A percentile compares a stretch with the other conserved stretches of the same genome.
These are phyloP conservation scores for Phytophthora chlamydospora DNA, from an alignment of 352 stramenopile genomes.

Conservation along the genomic window DNA sequence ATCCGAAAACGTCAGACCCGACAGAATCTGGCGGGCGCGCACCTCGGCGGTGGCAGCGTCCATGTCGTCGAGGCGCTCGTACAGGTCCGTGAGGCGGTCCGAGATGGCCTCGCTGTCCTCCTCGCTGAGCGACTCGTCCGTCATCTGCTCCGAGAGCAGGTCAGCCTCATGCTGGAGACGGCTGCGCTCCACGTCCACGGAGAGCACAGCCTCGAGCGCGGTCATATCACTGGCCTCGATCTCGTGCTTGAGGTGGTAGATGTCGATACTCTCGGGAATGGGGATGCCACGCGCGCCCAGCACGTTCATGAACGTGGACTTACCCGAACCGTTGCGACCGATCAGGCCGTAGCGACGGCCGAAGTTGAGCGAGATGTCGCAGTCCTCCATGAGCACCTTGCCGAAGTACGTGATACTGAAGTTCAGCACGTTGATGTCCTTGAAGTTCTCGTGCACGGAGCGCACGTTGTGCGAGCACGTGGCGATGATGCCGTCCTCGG, in stretches of 20 bases:
- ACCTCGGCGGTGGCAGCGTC: conserved; percentile 94
- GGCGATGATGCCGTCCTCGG: conserved; percentile 94
- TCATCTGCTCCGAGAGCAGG: conserved; percentile 92
- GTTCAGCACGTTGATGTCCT: conserved; percentile 98
- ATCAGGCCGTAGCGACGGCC: conserved; percentile 97
- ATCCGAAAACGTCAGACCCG: conserved; percentile 96
- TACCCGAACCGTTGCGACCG: conserved; percentile 95
- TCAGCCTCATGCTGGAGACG: conserved; percentile 94
- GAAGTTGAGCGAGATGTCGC: conserved; percentile 97
- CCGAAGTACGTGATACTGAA: conserved; percentile 97
- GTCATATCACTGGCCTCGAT: conserved; percentile 95
- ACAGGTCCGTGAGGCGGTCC: conserved; percentile 93
- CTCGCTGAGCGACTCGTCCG: conserved; percentile 88
- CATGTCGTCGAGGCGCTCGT: conserved; percentile 96
- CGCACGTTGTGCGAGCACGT: conserved; percentile 95
- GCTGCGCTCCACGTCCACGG: conserved; percentile 93
- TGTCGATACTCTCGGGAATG: conserved; percentile 96
- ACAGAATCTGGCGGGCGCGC: conserved; percentile 93
- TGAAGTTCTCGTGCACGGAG: conserved; percentile 94
- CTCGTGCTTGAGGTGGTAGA: conserved; percentile 97
- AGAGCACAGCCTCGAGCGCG: conserved; percentile 95
- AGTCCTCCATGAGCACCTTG: conserved; percentile 96
- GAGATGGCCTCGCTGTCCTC: conserved; percentile 84
- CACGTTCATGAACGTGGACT: conserved; percentile 97
- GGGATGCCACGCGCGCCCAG: conserved; percentile 94